These are phyloP conservation scores for Knoxdaviesia proteae DNA, from an alignment of 2,329 filamentous ascomycete genomes.

Conservation along the genomic window DNA sequence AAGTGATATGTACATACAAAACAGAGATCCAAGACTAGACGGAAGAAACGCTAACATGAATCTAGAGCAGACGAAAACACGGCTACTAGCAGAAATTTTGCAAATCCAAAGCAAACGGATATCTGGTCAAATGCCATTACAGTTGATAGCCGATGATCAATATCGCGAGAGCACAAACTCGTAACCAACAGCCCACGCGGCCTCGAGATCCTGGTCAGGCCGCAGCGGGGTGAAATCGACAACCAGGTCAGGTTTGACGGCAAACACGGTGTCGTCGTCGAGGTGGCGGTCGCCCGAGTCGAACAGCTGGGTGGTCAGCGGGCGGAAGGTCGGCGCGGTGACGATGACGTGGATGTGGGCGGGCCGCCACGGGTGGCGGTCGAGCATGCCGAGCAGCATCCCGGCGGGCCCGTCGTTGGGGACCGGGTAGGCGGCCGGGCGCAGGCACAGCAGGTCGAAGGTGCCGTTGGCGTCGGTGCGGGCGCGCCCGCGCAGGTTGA, in stretches of 20 bases:
- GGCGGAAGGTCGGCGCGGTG: constrained; percentile 36
- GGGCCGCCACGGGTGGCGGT: constrained; percentile 33
- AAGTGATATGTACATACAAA: no score
- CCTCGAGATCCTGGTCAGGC: constrained; percentile 18
- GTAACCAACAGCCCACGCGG: constrained; percentile 37
- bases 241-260: constrained; percentile 28
- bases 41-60: no score
- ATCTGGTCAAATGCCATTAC: no score
- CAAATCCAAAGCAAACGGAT: no score
- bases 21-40: no score
- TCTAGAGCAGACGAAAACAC: no score
- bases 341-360: constrained; percentile 40
- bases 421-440: constrained; percentile 34
- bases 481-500: constrained; percentile 56
- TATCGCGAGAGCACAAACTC: constrained; percentile 27
- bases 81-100: no score
- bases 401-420: constrained; percentile 31
- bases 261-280: constrained; percentile 28
- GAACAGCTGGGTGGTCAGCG: constrained; percentile 56
- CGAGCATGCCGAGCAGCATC: constrained; percentile 28
- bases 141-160: no score
- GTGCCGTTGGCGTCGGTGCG: constrained; percentile 41
- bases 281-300: constrained; percentile 45
- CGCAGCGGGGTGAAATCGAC: constrained; percentile 18
- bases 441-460: constrained; percentile 40